Percentiles rank a stretch among this genome's conserved stretches.
phyloP scores from a whole-genome alignment of 768 basidiomycete species.

The Trametes coccinea region DNA sequence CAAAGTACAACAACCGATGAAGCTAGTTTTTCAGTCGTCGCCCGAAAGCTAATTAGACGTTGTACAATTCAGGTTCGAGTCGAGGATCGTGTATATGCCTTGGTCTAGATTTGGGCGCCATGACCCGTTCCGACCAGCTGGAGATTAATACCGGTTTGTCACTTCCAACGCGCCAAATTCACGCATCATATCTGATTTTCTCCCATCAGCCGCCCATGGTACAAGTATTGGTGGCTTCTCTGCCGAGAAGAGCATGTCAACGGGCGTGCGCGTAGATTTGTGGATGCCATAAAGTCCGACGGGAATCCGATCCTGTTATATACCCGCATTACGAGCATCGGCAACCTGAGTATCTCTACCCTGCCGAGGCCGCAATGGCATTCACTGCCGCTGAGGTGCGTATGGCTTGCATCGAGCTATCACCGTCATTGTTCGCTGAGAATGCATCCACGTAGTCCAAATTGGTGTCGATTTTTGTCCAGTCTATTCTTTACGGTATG shows the following conservation, averaged over 20 bases:
- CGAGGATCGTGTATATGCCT: too few species aligned
- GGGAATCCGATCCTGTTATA: background rate
- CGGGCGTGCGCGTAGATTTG: too few species aligned
- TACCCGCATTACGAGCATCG: background rate
- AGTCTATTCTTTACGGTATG: slow-evolving; percentile 8
- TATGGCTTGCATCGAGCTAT: background rate
- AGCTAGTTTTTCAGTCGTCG: too few species aligned
- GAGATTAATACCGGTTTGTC: too few species aligned
- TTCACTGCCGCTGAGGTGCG: slow-evolving; percentile 13
- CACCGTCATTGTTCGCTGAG: background rate
- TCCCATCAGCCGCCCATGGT: background rate
- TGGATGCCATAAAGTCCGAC: too few species aligned
- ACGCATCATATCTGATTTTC: background rate
- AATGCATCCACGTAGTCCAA: background rate
- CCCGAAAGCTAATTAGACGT: too few species aligned
- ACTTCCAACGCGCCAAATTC: background rate
- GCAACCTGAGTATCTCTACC: background rate
- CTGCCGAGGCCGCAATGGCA: background rate
- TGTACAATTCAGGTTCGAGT: too few species aligned
- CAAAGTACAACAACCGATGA: too few species aligned
- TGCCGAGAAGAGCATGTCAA: background rate
- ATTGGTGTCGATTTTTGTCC: slow-evolving; percentile 10
- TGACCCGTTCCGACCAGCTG: too few species aligned
- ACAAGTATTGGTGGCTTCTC: background rate
- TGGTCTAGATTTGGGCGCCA: too few species aligned